These are phyloP conservation scores for Quercus engelmannii DNA, from an alignment of 306 rosid genomes.

Conservation along the genomic window DNA sequence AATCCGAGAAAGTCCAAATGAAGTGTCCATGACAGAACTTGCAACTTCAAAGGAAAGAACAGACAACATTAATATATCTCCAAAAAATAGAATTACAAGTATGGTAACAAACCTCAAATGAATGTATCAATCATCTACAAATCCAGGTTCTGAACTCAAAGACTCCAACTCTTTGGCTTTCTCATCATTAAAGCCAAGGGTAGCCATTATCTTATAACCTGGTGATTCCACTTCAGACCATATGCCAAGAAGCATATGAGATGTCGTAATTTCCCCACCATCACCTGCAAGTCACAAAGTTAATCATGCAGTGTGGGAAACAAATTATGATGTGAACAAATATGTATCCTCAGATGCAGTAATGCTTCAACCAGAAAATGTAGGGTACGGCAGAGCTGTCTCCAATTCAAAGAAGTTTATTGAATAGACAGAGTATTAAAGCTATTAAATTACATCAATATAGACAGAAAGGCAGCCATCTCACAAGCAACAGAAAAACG, in stretches of 20 bases:
- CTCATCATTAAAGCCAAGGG: slow-evolving; percentile 53
- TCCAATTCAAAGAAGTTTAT: background rate
- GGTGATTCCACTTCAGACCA: slow-evolving; percentile 64
- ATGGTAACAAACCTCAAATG: slow-evolving; percentile 3
- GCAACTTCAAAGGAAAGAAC: slow-evolving; percentile 13
- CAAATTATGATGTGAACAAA: background rate
- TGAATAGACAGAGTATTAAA: background rate
- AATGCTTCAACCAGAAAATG: background rate
- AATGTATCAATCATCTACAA: slow-evolving; percentile 39
- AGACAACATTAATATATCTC: slow-evolving; percentile 7
- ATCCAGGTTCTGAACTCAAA: slow-evolving; percentile 41
- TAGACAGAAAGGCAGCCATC: background rate
- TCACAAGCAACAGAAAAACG: background rate
- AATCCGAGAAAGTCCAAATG: background rate
- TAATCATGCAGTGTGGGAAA: background rate
- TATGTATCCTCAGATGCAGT: background rate
- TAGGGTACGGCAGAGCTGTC: background rate
- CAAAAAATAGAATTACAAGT: slow-evolving; percentile 20
- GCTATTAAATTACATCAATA: background rate
- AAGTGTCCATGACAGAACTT: background rate
- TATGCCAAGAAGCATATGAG: slow-evolving; percentile 58
- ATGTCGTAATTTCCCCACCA: slow-evolving; percentile 52
- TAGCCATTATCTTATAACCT: slow-evolving; percentile 53
- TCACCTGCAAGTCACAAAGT: slow-evolving; percentile 32
- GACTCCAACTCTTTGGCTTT: slow-evolving; percentile 64